Evolutionary conservation across 2,329 filamentous ascomycete species (phyloP), one percentile per base, ranked within the genome.

Genomic region (Aureobasidium mangrovei): DNA sequence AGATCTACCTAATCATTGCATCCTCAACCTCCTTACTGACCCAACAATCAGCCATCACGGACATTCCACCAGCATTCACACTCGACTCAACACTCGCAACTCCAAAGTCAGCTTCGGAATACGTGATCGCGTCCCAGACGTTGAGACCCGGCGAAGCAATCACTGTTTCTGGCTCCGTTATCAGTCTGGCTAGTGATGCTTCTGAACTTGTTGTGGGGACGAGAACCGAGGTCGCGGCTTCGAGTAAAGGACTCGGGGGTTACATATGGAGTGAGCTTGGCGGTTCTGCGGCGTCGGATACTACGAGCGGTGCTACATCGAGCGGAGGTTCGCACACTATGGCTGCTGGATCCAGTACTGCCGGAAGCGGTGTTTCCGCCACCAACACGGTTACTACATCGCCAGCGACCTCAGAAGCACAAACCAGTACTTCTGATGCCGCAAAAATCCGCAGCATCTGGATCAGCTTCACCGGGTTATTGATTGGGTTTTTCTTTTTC

Each of bases 61-160:
- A 18, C 18, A 18, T 18, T 18, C 40, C 10, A 32, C 51, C 28
- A 6, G 3, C 7, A 46, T 5, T 45, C 7, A 24, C 36, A 7
- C 5, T 52, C 10, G 28, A 43, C n/a, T 42, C 36, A 31, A 36
- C 42, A n/a, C 18, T 35, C 9, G 43, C 44, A 35, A 55, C 54
- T 4, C 49, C 54, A 5, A 53, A 54, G 44, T 56, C 59, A 4
- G 46, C 51, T 9, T 41, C 47, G 5, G 18, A 54, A 24, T 58
- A 52, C 29, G 51, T 60, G 9, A 48, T 60, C n/a, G 53, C 26
- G 26, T 39, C 39, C 12, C 59, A 60, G 32, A 57, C 59, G 3
- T 48, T 60, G 5, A 31, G n/a, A 29, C 57, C 57, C 3, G 57
- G 57, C 3, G 35, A 31, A 10, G 31, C 53, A 36, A 55, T 58